Percentiles rank a stretch among this genome's conserved stretches.
Conservation (phyloP, 2,329 filamentous ascomycete genomes). For the Scedosporium minutisporum region DNA sequence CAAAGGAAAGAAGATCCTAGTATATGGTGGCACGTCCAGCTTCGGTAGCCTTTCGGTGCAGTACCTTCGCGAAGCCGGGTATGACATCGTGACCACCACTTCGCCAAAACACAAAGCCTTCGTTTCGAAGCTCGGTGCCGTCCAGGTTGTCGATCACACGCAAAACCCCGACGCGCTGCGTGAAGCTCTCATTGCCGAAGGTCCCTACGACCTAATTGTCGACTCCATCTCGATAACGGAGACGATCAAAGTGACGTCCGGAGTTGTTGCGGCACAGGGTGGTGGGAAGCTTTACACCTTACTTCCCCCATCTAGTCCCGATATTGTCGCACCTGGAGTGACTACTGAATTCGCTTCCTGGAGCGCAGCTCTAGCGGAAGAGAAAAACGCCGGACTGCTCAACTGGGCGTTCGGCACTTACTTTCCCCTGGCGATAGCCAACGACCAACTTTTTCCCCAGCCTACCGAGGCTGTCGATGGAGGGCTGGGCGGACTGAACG, state of each 20-base stretch:
- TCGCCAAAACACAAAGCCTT: conserved; percentile 18
- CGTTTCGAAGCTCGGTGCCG: conserved; percentile 19
- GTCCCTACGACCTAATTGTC: conserved; percentile 17
- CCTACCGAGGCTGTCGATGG: neutral
- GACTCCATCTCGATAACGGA: conserved; percentile 18
- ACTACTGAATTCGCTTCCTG: neutral
- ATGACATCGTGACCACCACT: conserved; percentile 23
- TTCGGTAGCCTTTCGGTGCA: conserved; percentile 19
- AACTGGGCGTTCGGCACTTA: neutral
- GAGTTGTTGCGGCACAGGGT: conserved; percentile 8
- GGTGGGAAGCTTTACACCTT: conserved; percentile 6
- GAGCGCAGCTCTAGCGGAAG: neutral
- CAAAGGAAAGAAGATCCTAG: conserved; percentile 18
- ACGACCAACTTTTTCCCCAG: neutral
- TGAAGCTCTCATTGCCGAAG: conserved; percentile 13
- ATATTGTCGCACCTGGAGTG: neutral
- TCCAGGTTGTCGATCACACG: conserved; percentile 17
- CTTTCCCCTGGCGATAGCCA: neutral
- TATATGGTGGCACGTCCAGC: conserved; percentile 22
- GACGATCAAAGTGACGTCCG: conserved; percentile 12
- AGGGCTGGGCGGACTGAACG: neutral
- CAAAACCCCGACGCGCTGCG: conserved; percentile 11
- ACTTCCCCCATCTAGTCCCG: neutral
- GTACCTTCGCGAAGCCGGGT: conserved; percentile 17
- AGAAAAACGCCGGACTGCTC: neutral